Evolutionary conservation across 2,329 filamentous ascomycete species (phyloP), one percentile per base, ranked within the genome.

Genomic region (Magnaporthales sp.): DNA sequence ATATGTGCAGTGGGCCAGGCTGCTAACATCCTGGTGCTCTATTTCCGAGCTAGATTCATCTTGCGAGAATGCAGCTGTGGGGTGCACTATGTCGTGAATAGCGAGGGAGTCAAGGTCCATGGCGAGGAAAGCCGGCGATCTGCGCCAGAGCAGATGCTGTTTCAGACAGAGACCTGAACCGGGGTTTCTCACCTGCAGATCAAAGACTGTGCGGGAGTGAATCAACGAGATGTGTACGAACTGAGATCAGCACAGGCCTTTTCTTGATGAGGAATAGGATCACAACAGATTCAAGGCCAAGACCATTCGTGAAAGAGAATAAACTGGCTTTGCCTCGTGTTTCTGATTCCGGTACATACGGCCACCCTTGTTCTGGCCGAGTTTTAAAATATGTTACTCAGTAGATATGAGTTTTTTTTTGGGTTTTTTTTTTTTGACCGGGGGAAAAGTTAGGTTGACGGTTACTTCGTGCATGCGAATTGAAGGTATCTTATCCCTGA

Each of bases 31-130:
- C 19, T 67, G 31, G 9, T 63, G 63, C 10, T 67, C 38, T 0
- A 8, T 22, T 3, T 66, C 61, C 1, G 27, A 66, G 4, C 22
- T 32, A 19, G 24, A 58, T 24, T 58, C 46, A 22, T 65, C 63
- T 62, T 70, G 69, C 9, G 70, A 69, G 69, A 83, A 86, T 68
- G 80, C 84, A 22, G 84, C 85, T 24, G 85, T 87, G 31, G 85
- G 84, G 72, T 87, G 85, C 67, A 86, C 80, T 67, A 85, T 81
- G 73, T 84, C 79, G 73, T 84, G 80, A 66, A 87, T 84, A 27
- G 81, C 78, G 67, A 79, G 75, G 66, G 80, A 77, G 70, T 77
- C 84, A 66, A 87, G 76, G 67, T 87, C 83, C 85, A 87, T 87
- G 64, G 31, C 31, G 46, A 67, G 62, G 58, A 62, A 29, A 51